Conservation (phyloP, 208 protist genomes). For the Willaertia magna region DNA sequence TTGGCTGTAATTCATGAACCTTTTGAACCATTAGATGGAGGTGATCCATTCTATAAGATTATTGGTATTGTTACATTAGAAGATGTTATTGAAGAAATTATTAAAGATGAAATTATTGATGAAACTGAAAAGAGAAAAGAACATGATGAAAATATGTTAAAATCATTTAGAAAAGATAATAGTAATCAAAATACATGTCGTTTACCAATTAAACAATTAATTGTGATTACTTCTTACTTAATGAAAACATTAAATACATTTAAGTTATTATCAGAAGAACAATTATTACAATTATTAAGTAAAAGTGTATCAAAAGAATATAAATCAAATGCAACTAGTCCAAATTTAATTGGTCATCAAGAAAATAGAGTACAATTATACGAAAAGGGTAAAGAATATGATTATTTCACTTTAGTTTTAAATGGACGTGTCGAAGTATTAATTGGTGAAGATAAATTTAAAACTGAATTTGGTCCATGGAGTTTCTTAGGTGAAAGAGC, state of each 20-base stretch:
- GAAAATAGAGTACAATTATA: no score
- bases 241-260: background rate
- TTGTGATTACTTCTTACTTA: background rate
- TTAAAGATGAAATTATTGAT: slow-evolving; percentile 90
- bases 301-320: background rate
- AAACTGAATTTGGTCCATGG: background rate
- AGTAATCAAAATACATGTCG: background rate
- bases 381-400: background rate
- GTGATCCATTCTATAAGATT: slow-evolving; percentile 81
- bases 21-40: slow-evolving; percentile 30
- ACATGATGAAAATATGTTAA: slow-evolving; percentile 30
- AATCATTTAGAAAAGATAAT: background rate
- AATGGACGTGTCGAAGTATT: background rate
- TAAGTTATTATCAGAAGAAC: background rate
- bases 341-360: background rate
- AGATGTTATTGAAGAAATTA: slow-evolving; percentile 90
- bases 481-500: background rate
- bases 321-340: background rate
- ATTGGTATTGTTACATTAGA: slow-evolving; percentile 89
- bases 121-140: slow-evolving; percentile 82
- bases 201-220: background rate
- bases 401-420: background rate
- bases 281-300: background rate
- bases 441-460: background rate
- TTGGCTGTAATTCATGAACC: slow-evolving; percentile 76